phyloP scores from a whole-genome alignment of 371 early-diverging fungal genomes.

The Apophysomyces elegans region DNA sequence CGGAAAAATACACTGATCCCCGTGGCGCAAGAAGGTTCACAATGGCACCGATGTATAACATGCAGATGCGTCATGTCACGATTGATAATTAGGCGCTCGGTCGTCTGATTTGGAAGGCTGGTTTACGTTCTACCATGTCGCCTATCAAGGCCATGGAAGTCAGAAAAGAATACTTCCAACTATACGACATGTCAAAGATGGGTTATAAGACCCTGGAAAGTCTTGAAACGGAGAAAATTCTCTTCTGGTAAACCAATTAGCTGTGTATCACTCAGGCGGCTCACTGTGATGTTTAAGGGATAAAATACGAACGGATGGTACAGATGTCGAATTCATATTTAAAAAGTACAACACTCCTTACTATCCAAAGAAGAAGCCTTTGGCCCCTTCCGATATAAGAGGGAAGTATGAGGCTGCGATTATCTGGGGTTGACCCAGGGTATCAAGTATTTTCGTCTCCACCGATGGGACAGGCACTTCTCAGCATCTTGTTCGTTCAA shows the following conservation, averaged over 20 bases:
- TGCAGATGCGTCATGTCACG: neutral
- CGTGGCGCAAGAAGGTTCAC: neutral
- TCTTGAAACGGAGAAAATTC: neutral
- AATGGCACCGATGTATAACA: neutral
- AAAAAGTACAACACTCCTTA: neutral
- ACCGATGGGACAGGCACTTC: conserved; percentile 1
- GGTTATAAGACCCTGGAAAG: neutral
- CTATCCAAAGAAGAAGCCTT: neutral
- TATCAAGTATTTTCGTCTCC: conserved; percentile 10
- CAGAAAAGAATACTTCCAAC: neutral
- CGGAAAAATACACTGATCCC: neutral
- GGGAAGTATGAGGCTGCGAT: neutral
- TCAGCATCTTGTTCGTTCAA: neutral
- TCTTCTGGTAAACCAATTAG: neutral
- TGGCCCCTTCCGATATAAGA: neutral
- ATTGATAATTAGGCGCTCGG: neutral
- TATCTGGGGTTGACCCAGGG: conserved; percentile 10
- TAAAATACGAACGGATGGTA: neutral
- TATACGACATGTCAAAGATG: neutral
- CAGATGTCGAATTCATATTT: neutral
- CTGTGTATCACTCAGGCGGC: neutral
- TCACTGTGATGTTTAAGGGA: neutral
- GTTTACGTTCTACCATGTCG: neutral
- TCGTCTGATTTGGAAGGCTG: neutral
- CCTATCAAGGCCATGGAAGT: neutral